Evolutionary conservation across 1,139 yeast genomes (phyloP).

Genomic region (Yamadazyma dushanensis): DNA sequence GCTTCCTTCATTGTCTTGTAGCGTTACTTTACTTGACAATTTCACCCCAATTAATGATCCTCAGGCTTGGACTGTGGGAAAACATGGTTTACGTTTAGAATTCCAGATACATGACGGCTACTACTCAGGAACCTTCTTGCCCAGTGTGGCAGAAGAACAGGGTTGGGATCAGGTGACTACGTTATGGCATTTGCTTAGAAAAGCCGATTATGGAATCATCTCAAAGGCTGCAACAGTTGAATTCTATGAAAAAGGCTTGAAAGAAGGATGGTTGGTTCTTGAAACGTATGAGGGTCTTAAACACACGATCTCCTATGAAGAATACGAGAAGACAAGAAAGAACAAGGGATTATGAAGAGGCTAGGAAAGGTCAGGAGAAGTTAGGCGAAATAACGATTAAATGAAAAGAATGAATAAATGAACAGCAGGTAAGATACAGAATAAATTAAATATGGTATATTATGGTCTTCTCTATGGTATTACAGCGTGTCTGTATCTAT

Average conservation of each 20-base stretch:
- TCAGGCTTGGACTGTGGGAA: constrained; percentile 78
- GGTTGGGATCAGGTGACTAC: constrained; percentile 79
- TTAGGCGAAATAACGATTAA: neutral
- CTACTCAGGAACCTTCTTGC: constrained; percentile 79
- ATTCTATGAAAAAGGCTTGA: constrained; percentile 32
- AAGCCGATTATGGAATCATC: constrained; percentile 52
- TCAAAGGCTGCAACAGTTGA: constrained; percentile 18
- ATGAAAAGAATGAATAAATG: neutral
- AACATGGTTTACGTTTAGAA: constrained; percentile 72
- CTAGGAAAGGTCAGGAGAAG: too few relatives aligned
- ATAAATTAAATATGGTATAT: too few relatives aligned
- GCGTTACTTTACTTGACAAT: constrained; percentile 65
- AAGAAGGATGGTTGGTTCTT: constrained; percentile 37
- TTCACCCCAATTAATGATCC: constrained; percentile 54
- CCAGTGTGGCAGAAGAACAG: constrained; percentile 89
- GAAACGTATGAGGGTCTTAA: constrained; percentile 44
- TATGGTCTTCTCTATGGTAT: too few relatives aligned
- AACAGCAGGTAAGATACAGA: too few relatives aligned
- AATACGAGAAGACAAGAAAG: constrained; percentile 17
- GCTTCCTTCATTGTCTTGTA: constrained; percentile 41
- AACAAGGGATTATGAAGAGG: constrained; percentile 3
- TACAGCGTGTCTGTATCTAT: too few relatives aligned
- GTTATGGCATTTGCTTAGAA: constrained; percentile 63
- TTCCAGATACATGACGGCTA: constrained; percentile 36
- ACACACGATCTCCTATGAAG: constrained; percentile 25